These are phyloP conservation scores for Antitrichia curtipendula DNA, from an alignment of 225 moss, liverwort and hornwort genomes.

Conservation along the genomic window DNA sequence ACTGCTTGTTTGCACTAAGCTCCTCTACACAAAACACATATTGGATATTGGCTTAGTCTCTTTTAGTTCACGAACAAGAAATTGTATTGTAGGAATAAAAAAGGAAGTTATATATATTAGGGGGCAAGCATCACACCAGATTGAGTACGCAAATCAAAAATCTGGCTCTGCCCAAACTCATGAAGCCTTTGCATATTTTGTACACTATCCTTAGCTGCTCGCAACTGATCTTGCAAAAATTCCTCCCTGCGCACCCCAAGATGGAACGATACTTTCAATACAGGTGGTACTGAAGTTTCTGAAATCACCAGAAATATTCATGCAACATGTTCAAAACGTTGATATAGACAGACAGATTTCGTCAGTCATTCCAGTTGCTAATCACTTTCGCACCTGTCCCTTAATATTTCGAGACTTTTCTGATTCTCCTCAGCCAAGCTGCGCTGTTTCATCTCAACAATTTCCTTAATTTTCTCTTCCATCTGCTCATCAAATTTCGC, in stretches of 20 bases:
- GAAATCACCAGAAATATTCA: not conserved
- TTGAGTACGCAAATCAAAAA: constrained; percentile 82
- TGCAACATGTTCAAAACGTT: not conserved
- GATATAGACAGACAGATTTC: not conserved
- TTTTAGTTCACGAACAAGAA: not conserved
- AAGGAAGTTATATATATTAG: not conserved
- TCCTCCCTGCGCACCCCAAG: constrained; percentile 41
- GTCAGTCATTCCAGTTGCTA: not conserved
- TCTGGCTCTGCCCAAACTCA: constrained; percentile 84
- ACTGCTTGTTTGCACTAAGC: constrained; percentile 83
- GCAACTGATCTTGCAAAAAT: constrained; percentile 76
- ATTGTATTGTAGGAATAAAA: not conserved
- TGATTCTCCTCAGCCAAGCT: constrained; percentile 91
- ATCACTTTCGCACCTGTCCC: constrained; percentile 54
- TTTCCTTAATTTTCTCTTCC: constrained; percentile 97
- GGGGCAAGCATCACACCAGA: constrained; percentile 38
- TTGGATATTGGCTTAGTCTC: not conserved
- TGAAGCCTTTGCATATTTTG: constrained; percentile 96
- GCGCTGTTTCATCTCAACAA: constrained; percentile 90
- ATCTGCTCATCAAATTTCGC: constrained; percentile 32
- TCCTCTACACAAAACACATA: constrained; percentile 52
- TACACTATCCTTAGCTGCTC: constrained; percentile 79
- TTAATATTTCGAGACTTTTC: constrained; percentile 72
- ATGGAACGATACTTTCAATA: not conserved
- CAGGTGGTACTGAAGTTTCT: not conserved